Conservation (phyloP, 225 moss, liverwort and hornwort genomes). For the Straminergon stramineum region DNA sequence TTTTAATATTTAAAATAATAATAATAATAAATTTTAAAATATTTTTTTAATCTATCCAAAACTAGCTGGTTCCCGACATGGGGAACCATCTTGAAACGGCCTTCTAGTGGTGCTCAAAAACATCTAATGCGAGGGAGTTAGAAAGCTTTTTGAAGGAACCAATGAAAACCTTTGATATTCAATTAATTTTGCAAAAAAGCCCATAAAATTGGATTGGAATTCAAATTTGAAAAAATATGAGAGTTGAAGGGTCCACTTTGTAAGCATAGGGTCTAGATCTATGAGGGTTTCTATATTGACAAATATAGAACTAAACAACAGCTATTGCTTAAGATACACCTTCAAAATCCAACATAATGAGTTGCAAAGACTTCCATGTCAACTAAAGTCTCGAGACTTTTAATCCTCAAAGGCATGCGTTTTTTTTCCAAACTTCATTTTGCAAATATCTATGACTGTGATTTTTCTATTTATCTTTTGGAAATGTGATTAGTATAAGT, state of each 20-base stretch:
- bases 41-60: too few species aligned
- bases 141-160: background rate
- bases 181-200: background rate
- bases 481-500: background rate
- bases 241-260: background rate
- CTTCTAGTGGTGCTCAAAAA: too few species aligned
- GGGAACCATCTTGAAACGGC: too few species aligned
- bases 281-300: fast-evolving
- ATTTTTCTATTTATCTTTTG: background rate
- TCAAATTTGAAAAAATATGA: background rate
- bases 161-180: fast-evolving
- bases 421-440: background rate
- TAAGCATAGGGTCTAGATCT: fast-evolving
- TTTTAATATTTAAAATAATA: too few species aligned
- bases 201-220: background rate
- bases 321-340: background rate
- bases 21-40: too few species aligned
- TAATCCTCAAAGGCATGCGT: background rate
- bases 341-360: background rate
- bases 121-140: background rate
- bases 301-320: background rate
- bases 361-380: background rate
- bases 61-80: too few species aligned
- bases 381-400: background rate
- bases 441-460: background rate